Evolutionary conservation across 805 yeast genomes (phyloP), one percentile per base, ranked within the genome.

Genomic region (Candida gorgasii): DNA sequence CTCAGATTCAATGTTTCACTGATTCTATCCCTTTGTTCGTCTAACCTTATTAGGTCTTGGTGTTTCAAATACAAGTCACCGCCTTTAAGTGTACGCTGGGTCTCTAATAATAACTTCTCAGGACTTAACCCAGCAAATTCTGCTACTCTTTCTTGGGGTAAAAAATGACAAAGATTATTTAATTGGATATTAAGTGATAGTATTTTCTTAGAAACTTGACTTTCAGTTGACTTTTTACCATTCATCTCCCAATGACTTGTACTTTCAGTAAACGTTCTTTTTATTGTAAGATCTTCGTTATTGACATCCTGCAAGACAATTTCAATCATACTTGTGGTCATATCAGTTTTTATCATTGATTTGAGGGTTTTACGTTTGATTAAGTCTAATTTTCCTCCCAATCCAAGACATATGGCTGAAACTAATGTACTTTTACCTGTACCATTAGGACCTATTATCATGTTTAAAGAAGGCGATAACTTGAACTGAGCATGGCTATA

Each of bases 381-480:
- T 32, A 80, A 67, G 29, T 79, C 86, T 16, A 86, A 75, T 54
- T 77, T 80, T 1, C 97, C 98, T 1, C 84, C 92, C 13, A 93
- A 65, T 0, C 97, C 96, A 24, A 93, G 69, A 57, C 96, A 92
- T 1, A 92, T 79, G 0, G 97, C 98, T 46, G 97, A 87, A 3
- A 93, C 90, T 54, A 93, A 79, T 0, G 98, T 89, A 28, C 93
- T 83, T 56, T 93, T 93, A 5, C 99, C 99, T 0, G 96, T 79
- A 26, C 99, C 99, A 59, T 93, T 93, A 9, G 97, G 97, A 0
- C 97, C 99, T 40, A 93, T 84, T 44, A 93, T 86, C 83, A 93
- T 80, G 58, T 93, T 93, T 57, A 93, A 71, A 1, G 83, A 72
- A 0, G 97, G 97, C 0, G 92, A 85, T 43, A 92, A 74, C 29